These are phyloP conservation scores for Lachancea mirantina DNA, from an alignment of 805 yeast species.

Conservation along the genomic window DNA sequence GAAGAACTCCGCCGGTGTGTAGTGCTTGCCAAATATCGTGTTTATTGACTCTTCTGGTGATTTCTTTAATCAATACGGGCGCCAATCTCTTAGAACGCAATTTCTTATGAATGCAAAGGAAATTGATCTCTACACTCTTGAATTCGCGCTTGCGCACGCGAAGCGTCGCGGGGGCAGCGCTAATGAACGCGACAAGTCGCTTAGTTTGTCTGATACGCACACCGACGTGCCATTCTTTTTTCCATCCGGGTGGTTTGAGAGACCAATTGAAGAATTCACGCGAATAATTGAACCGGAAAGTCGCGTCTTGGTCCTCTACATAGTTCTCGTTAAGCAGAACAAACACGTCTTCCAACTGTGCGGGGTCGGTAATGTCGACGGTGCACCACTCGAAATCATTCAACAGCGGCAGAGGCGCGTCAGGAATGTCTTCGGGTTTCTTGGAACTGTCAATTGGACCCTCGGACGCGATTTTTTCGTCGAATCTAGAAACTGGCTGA, in stretches of 20 bases:
- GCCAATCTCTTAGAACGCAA: conserved; percentile 89
- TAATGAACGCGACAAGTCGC: conserved; percentile 83
- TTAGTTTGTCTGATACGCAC: conserved; percentile 74
- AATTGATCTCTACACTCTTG: conserved; percentile 81
- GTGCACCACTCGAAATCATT: conserved; percentile 87
- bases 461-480: conserved; percentile 57
- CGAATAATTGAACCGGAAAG: conserved; percentile 85
- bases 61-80: conserved; percentile 88
- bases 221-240: conserved; percentile 84
- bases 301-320: conserved; percentile 89
- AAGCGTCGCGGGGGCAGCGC: conserved; percentile 77
- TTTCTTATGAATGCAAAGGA: conserved; percentile 89
- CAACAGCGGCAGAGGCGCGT: conserved; percentile 61
- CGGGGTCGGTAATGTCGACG: conserved; percentile 50
- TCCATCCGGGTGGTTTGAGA: conserved; percentile 88
- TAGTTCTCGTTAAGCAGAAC: conserved; percentile 78
- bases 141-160: conserved; percentile 49
- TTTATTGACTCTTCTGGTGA: conserved; percentile 85
- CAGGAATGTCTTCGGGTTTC: conserved; percentile 65
- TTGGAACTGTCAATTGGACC: conserved; percentile 74
- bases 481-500: conserved; percentile 83
- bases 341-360: conserved; percentile 69
- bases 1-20: conserved; percentile 83
- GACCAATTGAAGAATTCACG: conserved; percentile 88
- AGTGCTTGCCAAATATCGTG: conserved; percentile 90